Evolutionary conservation across 495 filamentous ascomycete species (phyloP), one percentile per base, ranked within the genome.

Genomic region (Gamarada debralockiae): DNA sequence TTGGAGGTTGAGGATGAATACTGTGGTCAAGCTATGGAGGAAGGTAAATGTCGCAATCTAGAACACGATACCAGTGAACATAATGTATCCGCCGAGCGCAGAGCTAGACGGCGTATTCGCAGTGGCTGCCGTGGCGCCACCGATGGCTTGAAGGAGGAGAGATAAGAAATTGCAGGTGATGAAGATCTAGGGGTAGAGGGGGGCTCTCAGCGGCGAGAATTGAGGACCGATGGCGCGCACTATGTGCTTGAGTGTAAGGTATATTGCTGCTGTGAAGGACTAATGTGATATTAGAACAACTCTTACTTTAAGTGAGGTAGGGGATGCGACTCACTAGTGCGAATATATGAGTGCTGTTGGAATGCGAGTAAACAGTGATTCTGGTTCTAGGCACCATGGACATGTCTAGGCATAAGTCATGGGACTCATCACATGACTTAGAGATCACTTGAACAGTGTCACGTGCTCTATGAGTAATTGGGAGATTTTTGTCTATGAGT

Each of bases 111-210:
- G 27, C 27, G 74, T 71, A n/a, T 72, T 69, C 4, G 69, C 67
- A 18, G 77, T 68, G 21, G 48, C 22, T 23, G 80, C 77, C 13
- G 85, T 65, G 38, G 63, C 82, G 23, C 83, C 83, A 27, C 84
- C 84, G 17, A 65, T 62, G 44, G 78, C 79, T 66, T 88, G 84
- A 0, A 87, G 67, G 24, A 81, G 49, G 2, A 87, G 73, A 0
- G 82, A 80, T 51, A 83, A 36, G 43, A 86, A 62, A 60, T 88
- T 85, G 61, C 73, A 84, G 61, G 68, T 59, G 54, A 86, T 72
- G 69, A 87, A 78, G 61, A 48, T 48, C 23, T 20, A 3, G 8
- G 75, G 76, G 50, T 76, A 77, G 17, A 42, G 57, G 27, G 68
- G 64, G 1, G 84, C 83, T 59, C 64, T 69, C 52, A 87, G 71